phyloP scores from a whole-genome alignment of 1,284 basidiomycete species.

The Serendipita sp. region DNA sequence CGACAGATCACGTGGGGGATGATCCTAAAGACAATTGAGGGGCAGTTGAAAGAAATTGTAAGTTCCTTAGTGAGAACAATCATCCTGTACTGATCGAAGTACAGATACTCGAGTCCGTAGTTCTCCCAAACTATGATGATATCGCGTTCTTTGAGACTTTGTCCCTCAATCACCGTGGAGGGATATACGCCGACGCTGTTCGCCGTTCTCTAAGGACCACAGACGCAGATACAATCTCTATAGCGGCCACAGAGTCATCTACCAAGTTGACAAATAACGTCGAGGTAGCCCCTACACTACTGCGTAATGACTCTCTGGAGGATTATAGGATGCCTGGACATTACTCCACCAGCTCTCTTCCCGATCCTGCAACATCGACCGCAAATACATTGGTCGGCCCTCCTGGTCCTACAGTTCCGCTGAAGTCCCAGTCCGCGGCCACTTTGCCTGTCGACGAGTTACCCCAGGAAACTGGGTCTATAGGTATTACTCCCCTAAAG shows the following conservation, averaged over 20 bases:
- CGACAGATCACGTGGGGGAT: conserved; percentile 86
- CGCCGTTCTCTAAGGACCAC: conserved; percentile 22
- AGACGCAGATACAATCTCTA: not conserved
- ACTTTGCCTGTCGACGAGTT: not conserved
- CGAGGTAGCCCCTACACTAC: not conserved
- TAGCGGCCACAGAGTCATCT: not conserved
- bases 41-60: conserved; percentile 77
- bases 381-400: not conserved
- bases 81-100: conserved; percentile 8
- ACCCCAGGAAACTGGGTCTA: not conserved
- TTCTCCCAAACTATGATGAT: conserved; percentile 96
- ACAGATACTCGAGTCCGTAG: conserved; percentile 84
- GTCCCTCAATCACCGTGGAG: conserved; percentile 57
- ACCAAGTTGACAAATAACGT: not conserved
- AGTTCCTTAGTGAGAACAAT: conserved; percentile 23
- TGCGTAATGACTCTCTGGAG: not conserved
- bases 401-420: not conserved
- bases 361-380: not conserved
- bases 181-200: conserved; percentile 76
- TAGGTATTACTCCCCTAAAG: not conserved
- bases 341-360: not conserved
- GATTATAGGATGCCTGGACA: not conserved
- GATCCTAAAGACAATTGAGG: conserved; percentile 82
- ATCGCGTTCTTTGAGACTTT: conserved; percentile 85
- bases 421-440: not conserved